phyloP scores from a whole-genome alignment of 163 green algal genomes.

The Chlamydomonas reinhardtii region DNA sequence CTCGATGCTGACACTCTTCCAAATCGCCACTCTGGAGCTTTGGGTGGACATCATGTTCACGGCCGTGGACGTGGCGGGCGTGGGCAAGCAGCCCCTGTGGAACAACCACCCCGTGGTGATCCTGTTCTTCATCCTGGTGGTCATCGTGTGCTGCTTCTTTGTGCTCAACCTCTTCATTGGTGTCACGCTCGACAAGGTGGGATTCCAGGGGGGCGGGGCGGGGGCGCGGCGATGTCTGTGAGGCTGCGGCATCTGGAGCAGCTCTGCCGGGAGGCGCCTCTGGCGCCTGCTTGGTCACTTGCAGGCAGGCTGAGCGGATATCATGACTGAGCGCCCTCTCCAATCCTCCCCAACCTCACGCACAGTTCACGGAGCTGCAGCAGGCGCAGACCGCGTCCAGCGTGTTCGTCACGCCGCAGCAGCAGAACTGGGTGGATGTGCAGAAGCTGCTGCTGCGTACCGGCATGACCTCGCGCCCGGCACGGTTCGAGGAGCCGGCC shows the following conservation, averaged over 20 bases:
- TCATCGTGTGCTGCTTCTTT: constrained; percentile 81
- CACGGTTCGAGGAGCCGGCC: constrained; percentile 15
- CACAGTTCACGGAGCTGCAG: constrained; percentile 80
- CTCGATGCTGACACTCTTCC: constrained; percentile 73
- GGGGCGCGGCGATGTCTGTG: background rate
- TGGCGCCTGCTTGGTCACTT: too few relatives aligned
- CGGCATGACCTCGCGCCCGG: background rate
- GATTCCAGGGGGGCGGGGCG: too few relatives aligned
- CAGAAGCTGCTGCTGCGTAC: constrained; percentile 51
- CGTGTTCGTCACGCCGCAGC: constrained; percentile 48
- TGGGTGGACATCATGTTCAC: constrained; percentile 72
- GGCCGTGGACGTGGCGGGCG: constrained; percentile 53
- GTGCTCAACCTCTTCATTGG: constrained; percentile 75
- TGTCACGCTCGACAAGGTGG: constrained; percentile 39
- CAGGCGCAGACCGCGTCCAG: constrained; percentile 56
- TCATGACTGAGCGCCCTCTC: too few relatives aligned
- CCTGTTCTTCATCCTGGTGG: constrained; percentile 82
- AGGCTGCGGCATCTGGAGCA: too few relatives aligned
- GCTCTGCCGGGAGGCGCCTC: too few relatives aligned
- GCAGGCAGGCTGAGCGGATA: too few relatives aligned
- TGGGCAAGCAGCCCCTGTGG: constrained; percentile 57
- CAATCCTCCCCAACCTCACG: background rate
- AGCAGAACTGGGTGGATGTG: constrained; percentile 24
- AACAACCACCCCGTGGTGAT: constrained; percentile 64
- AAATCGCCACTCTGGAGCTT: constrained; percentile 75